Base-by-base conservation (phyloP, 495 filamentous ascomycete species). In the Letharia columbiana region DNA sequence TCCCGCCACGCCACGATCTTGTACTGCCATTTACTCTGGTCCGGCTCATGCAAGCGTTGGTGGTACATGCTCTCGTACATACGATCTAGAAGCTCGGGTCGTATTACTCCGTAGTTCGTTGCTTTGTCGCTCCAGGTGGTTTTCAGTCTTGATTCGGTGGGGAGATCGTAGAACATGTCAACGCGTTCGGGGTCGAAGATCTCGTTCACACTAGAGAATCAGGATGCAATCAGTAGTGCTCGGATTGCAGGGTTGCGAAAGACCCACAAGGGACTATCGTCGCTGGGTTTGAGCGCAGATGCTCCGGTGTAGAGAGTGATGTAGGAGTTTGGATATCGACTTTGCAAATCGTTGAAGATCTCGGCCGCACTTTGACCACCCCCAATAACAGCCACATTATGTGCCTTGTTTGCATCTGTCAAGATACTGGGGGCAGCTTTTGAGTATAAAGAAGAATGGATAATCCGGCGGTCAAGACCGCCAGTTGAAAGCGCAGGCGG, bases 81-180 rank as follows among this genome's bases (percentile, higher is more conserved):
- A 41, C 86, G 82, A 75, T 97, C 92, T 60, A 98, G 88, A 35
- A 97, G 81, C 69, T 91, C 87, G 3, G 93, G 81, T 7, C 92
- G 86, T 13, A 98, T 93, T 9, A 97, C 94, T 56, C 90, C 87
- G 76, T 98, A 98, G 78, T 98, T 98, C 40, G 93, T 98, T 40
- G 82, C 83, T 56, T 85, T 84, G 68, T 92, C 87, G 31, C 83
- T 82, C 6, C 77, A 73, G 56, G 95, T 81, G 56, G 87, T 80
- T 47, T 81, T 77, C 56, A 79, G 75, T 58, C 92, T 88, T 66
- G 87, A 81, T 33, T 83, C 78, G 0, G 84, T 71, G 4, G 85
- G 74, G 52, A 87, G 85, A 60, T 81, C 75, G 77, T 86, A 96
- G 70, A 96, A 82, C 40, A 75, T 77, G 69, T 96, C 88, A 10